These are phyloP conservation scores for Neofusicoccum parvum DNA, from an alignment of 2,329 filamentous ascomycete species.

Conservation along the genomic window DNA sequence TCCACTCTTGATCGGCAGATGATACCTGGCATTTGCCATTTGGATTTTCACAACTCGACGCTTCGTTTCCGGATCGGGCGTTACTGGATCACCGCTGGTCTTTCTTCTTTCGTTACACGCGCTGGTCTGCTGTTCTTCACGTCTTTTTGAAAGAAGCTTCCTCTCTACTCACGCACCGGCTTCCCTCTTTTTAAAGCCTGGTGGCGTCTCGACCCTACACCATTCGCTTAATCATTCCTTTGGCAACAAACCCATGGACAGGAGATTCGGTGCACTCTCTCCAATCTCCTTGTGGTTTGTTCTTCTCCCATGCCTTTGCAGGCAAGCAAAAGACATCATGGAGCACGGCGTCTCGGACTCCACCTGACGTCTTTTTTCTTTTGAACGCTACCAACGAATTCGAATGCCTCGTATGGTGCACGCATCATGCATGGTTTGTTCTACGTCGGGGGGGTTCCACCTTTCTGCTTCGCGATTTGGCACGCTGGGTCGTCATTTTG, in stretches of 20 bases:
- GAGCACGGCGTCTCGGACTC: neutral
- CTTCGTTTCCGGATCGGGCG: constrained; percentile 7
- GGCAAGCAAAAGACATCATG: constrained; percentile 1
- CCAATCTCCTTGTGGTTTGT: neutral
- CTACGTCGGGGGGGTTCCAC: constrained; percentile 4
- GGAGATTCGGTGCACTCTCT: neutral
- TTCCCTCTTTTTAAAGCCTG: constrained; percentile 15
- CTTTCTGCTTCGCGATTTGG: constrained; percentile 10
- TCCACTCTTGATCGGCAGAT: constrained; percentile 70
- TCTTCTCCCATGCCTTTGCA: neutral
- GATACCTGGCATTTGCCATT: neutral
- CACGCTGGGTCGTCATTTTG: constrained; percentile 20
- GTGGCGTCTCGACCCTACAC: constrained; percentile 13
- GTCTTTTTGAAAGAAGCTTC: neutral
- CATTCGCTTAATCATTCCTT: constrained; percentile 15
- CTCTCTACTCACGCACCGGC: neutral
- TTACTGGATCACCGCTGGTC: neutral
- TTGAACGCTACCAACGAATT: constrained; percentile 10
- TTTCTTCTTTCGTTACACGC: neutral
- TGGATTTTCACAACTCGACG: neutral
- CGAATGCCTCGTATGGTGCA: constrained; percentile 17
- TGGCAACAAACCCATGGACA: neutral
- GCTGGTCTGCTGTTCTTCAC: constrained; percentile 13
- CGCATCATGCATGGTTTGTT: constrained; percentile 16
- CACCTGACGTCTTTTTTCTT: neutral